A percentile compares a stretch with the other conserved stretches of the same genome.
Conservation (phyloP, 2,329 filamentous ascomycete species). For the Monosporascus sp. region DNA sequence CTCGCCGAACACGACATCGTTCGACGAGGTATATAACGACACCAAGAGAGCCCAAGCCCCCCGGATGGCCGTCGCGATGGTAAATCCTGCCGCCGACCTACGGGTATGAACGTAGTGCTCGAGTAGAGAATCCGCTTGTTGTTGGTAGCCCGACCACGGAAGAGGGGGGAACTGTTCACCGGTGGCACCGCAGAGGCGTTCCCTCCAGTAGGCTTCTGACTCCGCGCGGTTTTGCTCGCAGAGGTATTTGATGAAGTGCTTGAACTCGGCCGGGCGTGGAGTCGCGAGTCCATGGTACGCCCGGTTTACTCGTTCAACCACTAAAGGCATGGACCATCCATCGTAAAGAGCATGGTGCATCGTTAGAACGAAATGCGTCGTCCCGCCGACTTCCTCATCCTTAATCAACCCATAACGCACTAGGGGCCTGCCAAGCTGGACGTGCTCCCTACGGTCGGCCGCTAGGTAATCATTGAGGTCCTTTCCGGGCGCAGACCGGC, state of each 20-base stretch:
- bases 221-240: conserved; percentile 29
- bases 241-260: conserved; percentile 45
- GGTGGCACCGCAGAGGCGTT: conserved; percentile 38
- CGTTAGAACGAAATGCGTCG: conserved; percentile 43
- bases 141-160: conserved; percentile 42
- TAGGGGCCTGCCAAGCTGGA: conserved; percentile 41
- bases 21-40: conserved; percentile 44
- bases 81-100: conserved; percentile 34
- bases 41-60: conserved; percentile 54
- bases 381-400: conserved; percentile 21
- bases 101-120: conserved; percentile 42
- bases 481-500: conserved; percentile 25
- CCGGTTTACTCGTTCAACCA: conserved; percentile 42
- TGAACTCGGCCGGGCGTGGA: conserved; percentile 36
- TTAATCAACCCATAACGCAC: conserved; percentile 39
- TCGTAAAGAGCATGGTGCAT: conserved; percentile 54
- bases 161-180: conserved; percentile 42
- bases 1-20: conserved; percentile 54
- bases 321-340: conserved; percentile 48
- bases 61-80: conserved; percentile 51
- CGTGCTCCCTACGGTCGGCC: conserved; percentile 32
- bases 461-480: conserved; percentile 35
- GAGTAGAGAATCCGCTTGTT: conserved; percentile 45
- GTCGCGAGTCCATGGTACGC: conserved; percentile 32
- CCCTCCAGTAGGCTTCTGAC: conserved; percentile 42